Percentiles rank a stretch among this genome's conserved stretches.
Evolutionary conservation across 1,284 basidiomycete species (phyloP).

Genomic region (Ceratobasidium sp.): DNA sequence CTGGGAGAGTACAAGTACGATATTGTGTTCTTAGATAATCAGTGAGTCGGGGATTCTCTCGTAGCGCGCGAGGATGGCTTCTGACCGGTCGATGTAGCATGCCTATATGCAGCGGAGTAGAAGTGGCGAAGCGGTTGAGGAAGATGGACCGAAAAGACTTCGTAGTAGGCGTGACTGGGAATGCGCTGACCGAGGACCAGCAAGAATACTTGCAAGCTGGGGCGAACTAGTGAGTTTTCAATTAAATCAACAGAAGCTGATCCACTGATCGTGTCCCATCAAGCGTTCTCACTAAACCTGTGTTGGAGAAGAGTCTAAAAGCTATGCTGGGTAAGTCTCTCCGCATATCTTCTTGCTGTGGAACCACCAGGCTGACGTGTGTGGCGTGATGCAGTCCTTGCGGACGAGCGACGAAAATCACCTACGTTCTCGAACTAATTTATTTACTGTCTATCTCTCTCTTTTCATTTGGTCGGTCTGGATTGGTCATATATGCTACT

Average conservation of each 20-base stretch:
- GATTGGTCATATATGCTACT: background rate
- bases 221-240: constrained; percentile 73
- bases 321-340: constrained; percentile 60
- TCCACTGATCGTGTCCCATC: constrained; percentile 11
- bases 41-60: constrained; percentile 55
- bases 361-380: background rate
- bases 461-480: background rate
- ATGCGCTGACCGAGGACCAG: constrained; percentile 75
- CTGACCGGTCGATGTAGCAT: constrained; percentile 31
- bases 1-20: constrained; percentile 62
- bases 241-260: background rate
- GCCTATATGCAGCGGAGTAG: constrained; percentile 66
- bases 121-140: constrained; percentile 75
- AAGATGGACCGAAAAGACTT: constrained; percentile 77
- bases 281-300: constrained; percentile 77
- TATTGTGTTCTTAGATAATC: constrained; percentile 87
- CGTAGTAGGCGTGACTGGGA: constrained; percentile 68
- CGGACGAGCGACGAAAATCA: constrained; percentile 62
- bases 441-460: constrained; percentile 21
- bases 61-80: background rate
- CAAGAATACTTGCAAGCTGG: constrained; percentile 83
- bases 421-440: constrained; percentile 19
- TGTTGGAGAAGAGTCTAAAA: constrained; percentile 70
- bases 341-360: background rate
- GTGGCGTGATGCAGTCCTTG: constrained; percentile 57